These are phyloP conservation scores for Inga oerstediana DNA, from an alignment of 306 rosid species.

Conservation along the genomic window DNA sequence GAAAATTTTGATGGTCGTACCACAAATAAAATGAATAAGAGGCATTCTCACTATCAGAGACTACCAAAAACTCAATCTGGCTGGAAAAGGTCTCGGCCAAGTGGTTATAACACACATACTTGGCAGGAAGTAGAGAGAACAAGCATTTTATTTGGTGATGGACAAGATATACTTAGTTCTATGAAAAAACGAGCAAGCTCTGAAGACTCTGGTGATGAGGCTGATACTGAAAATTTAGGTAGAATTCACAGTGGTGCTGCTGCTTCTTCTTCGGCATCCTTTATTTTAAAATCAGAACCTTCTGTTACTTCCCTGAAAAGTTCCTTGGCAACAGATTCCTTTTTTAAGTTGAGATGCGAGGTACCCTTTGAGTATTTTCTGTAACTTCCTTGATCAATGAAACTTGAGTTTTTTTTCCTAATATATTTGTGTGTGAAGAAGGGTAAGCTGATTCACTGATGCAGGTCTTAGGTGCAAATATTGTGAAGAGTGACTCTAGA, in stretches of 20 bases:
- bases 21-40: constrained; percentile 62
- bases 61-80: constrained; percentile 56
- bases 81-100: constrained; percentile 65
- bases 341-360: constrained; percentile 96
- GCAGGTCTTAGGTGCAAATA: constrained; percentile 97
- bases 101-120: constrained; percentile 49
- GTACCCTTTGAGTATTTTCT: constrained; percentile 47
- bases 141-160: constrained; percentile 93
- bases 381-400: constrained; percentile 25
- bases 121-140: constrained; percentile 98
- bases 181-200: constrained; percentile 47
- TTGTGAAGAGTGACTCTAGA: constrained; percentile 92
- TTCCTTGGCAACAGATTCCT: constrained; percentile 66
- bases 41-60: constrained; percentile 52
- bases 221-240: constrained; percentile 61
- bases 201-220: constrained; percentile 79
- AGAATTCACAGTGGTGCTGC: constrained; percentile 86
- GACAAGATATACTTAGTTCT: constrained; percentile 83
- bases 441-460: constrained; percentile 41
- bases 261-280: constrained; percentile 80
- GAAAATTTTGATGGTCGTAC: constrained; percentile 63
- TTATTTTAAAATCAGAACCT: constrained; percentile 46
- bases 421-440: constrained; percentile 33
- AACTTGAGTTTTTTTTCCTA: background rate
- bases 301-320: constrained; percentile 56